Percentiles rank a stretch among this genome's conserved stretches.
Evolutionary conservation across 805 yeast species (phyloP).

Genomic region (Cyberlindnera xishuangbannaensis): DNA sequence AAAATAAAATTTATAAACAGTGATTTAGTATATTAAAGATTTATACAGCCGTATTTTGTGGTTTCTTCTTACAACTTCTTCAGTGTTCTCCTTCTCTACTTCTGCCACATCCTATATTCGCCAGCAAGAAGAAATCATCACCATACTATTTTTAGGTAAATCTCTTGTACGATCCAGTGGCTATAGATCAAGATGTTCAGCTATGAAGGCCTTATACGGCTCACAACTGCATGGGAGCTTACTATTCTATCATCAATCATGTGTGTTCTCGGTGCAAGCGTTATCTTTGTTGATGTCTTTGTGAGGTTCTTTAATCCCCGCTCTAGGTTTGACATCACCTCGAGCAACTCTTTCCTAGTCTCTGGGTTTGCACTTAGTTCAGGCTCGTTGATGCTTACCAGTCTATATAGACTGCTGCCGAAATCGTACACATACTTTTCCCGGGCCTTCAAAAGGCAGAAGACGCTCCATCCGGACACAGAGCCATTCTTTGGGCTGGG

Average conservation of each 20-base stretch:
- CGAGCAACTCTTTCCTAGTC: constrained; percentile 60
- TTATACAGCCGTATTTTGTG: no score
- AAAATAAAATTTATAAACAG: no score
- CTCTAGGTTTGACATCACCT: constrained; percentile 46
- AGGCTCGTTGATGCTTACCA: constrained; percentile 78
- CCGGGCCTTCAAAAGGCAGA: constrained; percentile 20
- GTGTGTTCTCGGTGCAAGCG: constrained; percentile 64
- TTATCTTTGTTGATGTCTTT: constrained; percentile 56
- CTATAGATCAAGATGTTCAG: no score
- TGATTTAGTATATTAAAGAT: no score
- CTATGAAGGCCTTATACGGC: no score
- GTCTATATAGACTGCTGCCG: constrained; percentile 75
- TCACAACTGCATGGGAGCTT: constrained; percentile 64
- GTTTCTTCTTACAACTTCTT: no score
- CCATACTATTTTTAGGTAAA: no score
- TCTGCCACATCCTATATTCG: no score
- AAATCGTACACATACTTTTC: constrained; percentile 46
- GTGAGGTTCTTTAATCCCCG: constrained; percentile 40
- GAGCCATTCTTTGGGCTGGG: constrained; percentile 14
- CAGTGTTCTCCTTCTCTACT: no score
- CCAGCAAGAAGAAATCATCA: no score
- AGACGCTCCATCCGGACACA: constrained; percentile 2
- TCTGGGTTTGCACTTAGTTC: constrained; percentile 72
- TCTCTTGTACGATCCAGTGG: no score
- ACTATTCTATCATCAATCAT: constrained; percentile 61